These are phyloP conservation scores for Spergularia azorica DNA, from an alignment of 179 eudicot genomes.

Conservation along the genomic window DNA sequence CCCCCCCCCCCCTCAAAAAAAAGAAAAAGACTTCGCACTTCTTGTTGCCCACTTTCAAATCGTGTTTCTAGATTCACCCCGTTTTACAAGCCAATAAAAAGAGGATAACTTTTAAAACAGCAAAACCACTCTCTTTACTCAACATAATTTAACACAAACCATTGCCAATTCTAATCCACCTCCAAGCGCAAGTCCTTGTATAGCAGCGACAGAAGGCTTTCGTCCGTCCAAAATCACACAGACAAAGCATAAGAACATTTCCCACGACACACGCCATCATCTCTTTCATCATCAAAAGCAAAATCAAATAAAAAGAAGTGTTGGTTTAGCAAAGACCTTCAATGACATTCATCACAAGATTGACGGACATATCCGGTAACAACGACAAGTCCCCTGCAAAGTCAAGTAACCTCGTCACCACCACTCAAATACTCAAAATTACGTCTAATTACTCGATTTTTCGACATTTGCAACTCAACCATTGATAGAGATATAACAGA, in stretches of 20 bases:
- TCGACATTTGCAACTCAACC: slow-evolving; percentile 46
- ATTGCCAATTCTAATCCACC: slow-evolving; percentile 93
- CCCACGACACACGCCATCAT: neutral
- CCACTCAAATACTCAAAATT: slow-evolving; percentile 29
- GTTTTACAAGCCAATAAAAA: neutral
- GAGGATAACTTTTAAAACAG: neutral
- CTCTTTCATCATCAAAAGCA: neutral
- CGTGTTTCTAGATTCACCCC: neutral
- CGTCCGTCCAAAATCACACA: slow-evolving; percentile 50
- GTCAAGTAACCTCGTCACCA: slow-evolving; percentile 20
- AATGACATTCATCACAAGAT: slow-evolving; percentile 57
- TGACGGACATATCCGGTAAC: slow-evolving; percentile 71
- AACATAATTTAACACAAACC: slow-evolving; percentile 48
- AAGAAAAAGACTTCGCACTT: neutral
- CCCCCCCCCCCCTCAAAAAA: slow-evolving; percentile 4
- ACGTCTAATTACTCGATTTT: neutral
- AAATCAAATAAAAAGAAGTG: neutral
- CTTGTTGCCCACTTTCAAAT: neutral
- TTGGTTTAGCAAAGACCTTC: slow-evolving; percentile 60
- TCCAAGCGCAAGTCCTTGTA: slow-evolving; percentile 93
- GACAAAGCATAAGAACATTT: neutral
- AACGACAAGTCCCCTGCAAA: slow-evolving; percentile 60
- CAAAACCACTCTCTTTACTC: neutral
- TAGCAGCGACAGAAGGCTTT: slow-evolving; percentile 92
- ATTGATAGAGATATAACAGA: neutral